Evolutionary conservation across 2,329 filamentous ascomycete genomes (phyloP).

Genomic region (Emmonsiellopsis sp.): DNA sequence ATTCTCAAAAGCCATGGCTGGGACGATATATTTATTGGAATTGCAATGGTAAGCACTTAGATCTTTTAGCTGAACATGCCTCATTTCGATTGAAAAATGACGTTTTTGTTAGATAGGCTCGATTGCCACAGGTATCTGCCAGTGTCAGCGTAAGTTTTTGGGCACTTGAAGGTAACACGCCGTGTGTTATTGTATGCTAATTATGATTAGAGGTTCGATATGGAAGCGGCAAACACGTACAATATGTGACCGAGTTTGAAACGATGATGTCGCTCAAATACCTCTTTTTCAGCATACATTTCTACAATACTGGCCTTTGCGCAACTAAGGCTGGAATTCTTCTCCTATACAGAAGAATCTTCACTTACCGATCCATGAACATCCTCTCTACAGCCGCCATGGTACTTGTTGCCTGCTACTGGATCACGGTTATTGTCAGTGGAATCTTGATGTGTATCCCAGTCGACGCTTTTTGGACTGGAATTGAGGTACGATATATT

Average conservation of each 20-base stretch:
- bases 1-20: not conserved
- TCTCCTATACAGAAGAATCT: conserved; percentile 1
- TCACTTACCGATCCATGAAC: not conserved
- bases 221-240: conserved; percentile 1
- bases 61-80: not conserved
- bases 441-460: conserved; percentile 5
- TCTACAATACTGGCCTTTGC: not conserved
- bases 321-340: conserved; percentile 1
- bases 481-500: not conserved
- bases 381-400: not conserved
- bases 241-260: not conserved
- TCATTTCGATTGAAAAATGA: not conserved
- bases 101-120: not conserved
- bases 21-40: not conserved
- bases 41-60: conserved; percentile 1
- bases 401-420: not conserved
- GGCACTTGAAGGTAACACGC: not conserved
- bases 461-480: conserved; percentile 4
- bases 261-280: conserved; percentile 2
- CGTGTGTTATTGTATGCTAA: not conserved
- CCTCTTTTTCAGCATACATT: conserved; percentile 3
- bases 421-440: not conserved
- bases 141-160: conserved; percentile 1
- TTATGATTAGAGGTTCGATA: not conserved
- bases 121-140: conserved; percentile 1